phyloP scores from a whole-genome alignment of 352 stramenopile species.

The Globisporangium solare region DNA sequence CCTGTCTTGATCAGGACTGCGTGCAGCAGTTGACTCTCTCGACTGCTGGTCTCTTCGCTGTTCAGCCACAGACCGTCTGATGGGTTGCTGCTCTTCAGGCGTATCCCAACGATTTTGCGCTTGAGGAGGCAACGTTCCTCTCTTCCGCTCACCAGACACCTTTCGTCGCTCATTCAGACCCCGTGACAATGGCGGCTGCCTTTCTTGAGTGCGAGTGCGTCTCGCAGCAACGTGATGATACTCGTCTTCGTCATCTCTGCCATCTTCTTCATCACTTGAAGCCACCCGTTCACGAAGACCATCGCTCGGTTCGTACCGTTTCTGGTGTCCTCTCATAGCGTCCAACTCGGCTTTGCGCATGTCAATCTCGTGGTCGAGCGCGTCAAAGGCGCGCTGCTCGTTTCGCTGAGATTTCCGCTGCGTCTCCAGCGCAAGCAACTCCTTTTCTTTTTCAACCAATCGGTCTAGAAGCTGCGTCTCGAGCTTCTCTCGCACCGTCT shows the following conservation, averaged over 20 bases:
- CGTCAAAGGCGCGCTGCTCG: conserved; percentile 22
- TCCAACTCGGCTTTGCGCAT: conserved; percentile 12
- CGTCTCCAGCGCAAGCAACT: conserved; percentile 37
- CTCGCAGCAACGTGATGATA: not conserved
- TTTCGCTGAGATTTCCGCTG: conserved; percentile 22
- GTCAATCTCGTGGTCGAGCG: conserved; percentile 24
- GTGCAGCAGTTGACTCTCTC: not conserved
- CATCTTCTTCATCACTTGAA: not conserved
- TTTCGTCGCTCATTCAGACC: not conserved
- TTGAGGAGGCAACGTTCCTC: not conserved
- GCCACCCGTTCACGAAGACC: not conserved
- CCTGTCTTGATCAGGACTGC: not conserved
- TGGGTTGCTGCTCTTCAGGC: not conserved
- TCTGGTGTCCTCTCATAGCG: not conserved
- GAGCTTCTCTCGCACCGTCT: conserved; percentile 46
- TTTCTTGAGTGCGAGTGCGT: not conserved
- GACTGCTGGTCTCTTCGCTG: not conserved
- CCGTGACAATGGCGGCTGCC: not conserved
- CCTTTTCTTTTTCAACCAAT: conserved; percentile 37
- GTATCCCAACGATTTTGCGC: not conserved
- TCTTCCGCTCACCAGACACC: conserved; percentile 1
- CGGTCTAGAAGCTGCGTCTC: conserved; percentile 42
- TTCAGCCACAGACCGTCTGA: not conserved
- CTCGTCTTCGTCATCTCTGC: not conserved
- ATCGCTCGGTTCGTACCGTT: not conserved